A percentile compares a stretch with the other conserved stretches of the same genome.
phyloP scores from a whole-genome alignment of 768 basidiomycete species.

The Tulasnella calospora region DNA sequence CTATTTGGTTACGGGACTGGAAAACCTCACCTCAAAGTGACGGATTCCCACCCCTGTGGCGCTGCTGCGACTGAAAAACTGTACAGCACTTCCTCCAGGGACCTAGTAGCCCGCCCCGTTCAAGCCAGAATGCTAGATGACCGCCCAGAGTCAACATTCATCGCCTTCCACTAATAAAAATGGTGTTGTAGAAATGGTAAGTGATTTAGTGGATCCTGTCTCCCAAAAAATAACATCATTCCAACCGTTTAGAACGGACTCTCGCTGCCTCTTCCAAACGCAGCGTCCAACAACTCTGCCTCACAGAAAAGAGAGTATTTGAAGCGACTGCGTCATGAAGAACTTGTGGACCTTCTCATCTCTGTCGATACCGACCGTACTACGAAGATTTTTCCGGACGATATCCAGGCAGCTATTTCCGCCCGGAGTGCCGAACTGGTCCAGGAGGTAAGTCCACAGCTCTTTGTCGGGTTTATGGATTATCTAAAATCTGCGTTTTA shows the following conservation, averaged over 20 bases:
- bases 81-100: slow-evolving; percentile 16
- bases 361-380: slow-evolving; percentile 52
- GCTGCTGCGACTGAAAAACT: not conserved
- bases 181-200: not conserved
- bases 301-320: not conserved
- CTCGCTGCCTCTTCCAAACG: not conserved
- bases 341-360: slow-evolving; percentile 64
- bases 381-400: slow-evolving; percentile 53
- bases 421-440: slow-evolving; percentile 41
- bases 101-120: not conserved
- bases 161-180: not conserved
- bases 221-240: not conserved
- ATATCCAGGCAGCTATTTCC: slow-evolving; percentile 57
- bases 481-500: slow-evolving; percentile 6
- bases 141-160: not conserved
- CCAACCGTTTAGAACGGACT: not conserved
- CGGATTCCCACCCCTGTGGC: not conserved
- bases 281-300: not conserved
- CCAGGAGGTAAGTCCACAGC: slow-evolving; percentile 31
- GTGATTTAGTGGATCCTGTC: not conserved
- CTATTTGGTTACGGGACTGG: too few species aligned
- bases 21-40: too few species aligned
- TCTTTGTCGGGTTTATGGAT: slow-evolving; percentile 20
- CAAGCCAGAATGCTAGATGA: not conserved
- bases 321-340: slow-evolving; percentile 49